Percentiles rank a stretch among this genome's conserved stretches.
phyloP scores from a whole-genome alignment of 306 rosid species.

The Prunus fruticosa region DNA sequence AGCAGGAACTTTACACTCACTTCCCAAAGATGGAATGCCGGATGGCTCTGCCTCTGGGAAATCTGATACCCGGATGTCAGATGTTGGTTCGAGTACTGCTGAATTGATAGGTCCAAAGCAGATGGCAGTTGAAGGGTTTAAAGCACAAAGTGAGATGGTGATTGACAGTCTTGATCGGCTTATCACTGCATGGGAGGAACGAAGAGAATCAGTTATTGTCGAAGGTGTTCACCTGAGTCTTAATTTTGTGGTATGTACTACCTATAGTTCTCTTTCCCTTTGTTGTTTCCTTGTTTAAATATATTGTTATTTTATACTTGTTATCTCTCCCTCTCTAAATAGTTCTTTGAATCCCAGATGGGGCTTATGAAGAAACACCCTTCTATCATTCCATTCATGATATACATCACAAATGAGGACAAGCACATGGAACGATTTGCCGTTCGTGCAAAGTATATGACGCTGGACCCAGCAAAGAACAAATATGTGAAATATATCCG shows the following conservation, averaged over 20 bases:
- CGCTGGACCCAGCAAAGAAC: slow-evolving; percentile 93
- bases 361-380: slow-evolving; percentile 99
- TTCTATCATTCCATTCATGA: slow-evolving; percentile 92
- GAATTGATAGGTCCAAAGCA: slow-evolving; percentile 71
- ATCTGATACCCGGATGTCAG: slow-evolving; percentile 38
- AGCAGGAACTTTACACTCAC: slow-evolving; percentile 56
- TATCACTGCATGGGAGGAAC: slow-evolving; percentile 95
- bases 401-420: slow-evolving; percentile 87
- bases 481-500: slow-evolving; percentile 92
- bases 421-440: slow-evolving; percentile 97
- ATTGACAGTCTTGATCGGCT: slow-evolving; percentile 98
- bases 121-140: slow-evolving; percentile 95
- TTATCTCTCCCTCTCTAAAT: slow-evolving; percentile 5
- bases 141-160: slow-evolving; percentile 99
- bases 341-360: slow-evolving; percentile 53
- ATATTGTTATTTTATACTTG: background rate
- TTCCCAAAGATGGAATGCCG: slow-evolving; percentile 46
- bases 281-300: background rate
- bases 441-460: slow-evolving; percentile 97
- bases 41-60: slow-evolving; percentile 40
- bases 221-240: slow-evolving; percentile 99
- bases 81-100: slow-evolving; percentile 31
- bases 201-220: slow-evolving; percentile 87
- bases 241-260: slow-evolving; percentile 72
- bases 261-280: background rate